Percentiles rank a stretch among this genome's conserved stretches.
These are phyloP conservation scores for Schizochytrium sp. DNA, from an alignment of 108 stramenopile species.

Conservation along the genomic window DNA sequence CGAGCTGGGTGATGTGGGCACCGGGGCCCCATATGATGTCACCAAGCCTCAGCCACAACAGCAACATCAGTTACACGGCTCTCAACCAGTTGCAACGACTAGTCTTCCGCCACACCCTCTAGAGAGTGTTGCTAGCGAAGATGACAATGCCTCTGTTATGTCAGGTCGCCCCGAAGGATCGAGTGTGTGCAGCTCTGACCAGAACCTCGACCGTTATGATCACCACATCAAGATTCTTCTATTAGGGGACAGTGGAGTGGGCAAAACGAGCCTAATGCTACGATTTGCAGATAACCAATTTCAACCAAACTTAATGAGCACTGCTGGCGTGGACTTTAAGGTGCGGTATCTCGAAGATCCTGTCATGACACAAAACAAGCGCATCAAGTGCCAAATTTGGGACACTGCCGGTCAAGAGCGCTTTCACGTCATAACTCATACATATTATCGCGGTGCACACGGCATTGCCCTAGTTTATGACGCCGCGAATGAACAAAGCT, in stretches of 20 bases:
- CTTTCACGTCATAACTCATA: slow-evolving; percentile 75
- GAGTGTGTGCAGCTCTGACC: slow-evolving; percentile 23
- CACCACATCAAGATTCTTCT: slow-evolving; percentile 98
- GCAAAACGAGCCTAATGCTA: slow-evolving; percentile 97
- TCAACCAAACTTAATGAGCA: slow-evolving; percentile 64
- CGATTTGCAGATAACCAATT: slow-evolving; percentile 99
- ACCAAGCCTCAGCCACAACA: too few species aligned
- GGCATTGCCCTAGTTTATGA: slow-evolving; percentile 78
- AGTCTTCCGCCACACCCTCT: too few species aligned
- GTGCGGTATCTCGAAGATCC: slow-evolving; percentile 32
- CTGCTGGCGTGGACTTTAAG: slow-evolving; percentile 61
- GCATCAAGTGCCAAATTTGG: slow-evolving; percentile 87
- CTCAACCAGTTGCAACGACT: too few species aligned
- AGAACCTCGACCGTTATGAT: slow-evolving; percentile 81
- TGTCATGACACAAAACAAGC: background rate
- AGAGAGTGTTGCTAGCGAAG: background rate
- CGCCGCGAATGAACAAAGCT: slow-evolving; percentile 77
- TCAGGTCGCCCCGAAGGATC: slow-evolving; percentile 20
- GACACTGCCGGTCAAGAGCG: slow-evolving; percentile 83
- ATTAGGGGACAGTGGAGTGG: slow-evolving; percentile 97
- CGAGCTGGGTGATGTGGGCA: too few species aligned
- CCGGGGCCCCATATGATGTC: too few species aligned
- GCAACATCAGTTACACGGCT: too few species aligned
- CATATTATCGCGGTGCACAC: slow-evolving; percentile 77
- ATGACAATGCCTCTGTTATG: background rate